These are phyloP conservation scores for Gynochthodes officinalis DNA, from an alignment of 257 asterid genomes.

Conservation along the genomic window DNA sequence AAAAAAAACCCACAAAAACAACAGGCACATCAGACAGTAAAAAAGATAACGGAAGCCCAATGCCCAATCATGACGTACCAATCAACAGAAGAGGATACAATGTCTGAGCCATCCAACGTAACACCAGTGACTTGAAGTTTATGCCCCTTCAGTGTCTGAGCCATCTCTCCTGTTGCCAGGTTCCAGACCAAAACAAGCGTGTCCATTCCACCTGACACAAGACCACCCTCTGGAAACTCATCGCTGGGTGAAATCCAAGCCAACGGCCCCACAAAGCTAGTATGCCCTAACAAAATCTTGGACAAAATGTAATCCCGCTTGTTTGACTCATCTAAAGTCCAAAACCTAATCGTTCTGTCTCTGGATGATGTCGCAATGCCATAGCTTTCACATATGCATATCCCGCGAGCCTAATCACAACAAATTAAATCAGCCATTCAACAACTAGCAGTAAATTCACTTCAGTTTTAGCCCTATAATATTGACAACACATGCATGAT, in stretches of 20 bases:
- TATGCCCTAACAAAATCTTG: conserved; percentile 81
- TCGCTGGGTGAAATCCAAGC: conserved; percentile 79
- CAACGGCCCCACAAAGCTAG: conserved; percentile 95
- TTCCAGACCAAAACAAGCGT: conserved; percentile 79
- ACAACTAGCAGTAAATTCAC: background rate
- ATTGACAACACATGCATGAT: too few relatives aligned
- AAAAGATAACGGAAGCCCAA: background rate
- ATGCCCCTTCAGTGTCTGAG: conserved; percentile 72
- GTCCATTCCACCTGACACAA: conserved; percentile 97
- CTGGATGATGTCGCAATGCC: conserved; percentile 98
- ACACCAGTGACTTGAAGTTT: conserved; percentile 78
- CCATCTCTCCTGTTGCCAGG: conserved; percentile 77
- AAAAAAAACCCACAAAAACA: background rate
- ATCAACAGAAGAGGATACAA: conserved; percentile 78
- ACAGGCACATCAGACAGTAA: background rate
- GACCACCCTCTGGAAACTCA: conserved; percentile 84
- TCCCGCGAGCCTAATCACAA: conserved; percentile 74
- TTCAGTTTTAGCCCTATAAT: too few relatives aligned
- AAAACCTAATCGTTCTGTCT: conserved; percentile 75
- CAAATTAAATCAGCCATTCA: conserved; percentile 3
- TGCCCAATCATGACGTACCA: conserved; percentile 42
- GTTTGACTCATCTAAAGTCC: conserved; percentile 63
- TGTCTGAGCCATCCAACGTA: conserved; percentile 73
- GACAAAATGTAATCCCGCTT: conserved; percentile 54
- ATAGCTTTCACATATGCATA: conserved; percentile 70